Conservation (phyloP, 2,329 filamentous ascomycete species). For the Apiospora koreana region DNA sequence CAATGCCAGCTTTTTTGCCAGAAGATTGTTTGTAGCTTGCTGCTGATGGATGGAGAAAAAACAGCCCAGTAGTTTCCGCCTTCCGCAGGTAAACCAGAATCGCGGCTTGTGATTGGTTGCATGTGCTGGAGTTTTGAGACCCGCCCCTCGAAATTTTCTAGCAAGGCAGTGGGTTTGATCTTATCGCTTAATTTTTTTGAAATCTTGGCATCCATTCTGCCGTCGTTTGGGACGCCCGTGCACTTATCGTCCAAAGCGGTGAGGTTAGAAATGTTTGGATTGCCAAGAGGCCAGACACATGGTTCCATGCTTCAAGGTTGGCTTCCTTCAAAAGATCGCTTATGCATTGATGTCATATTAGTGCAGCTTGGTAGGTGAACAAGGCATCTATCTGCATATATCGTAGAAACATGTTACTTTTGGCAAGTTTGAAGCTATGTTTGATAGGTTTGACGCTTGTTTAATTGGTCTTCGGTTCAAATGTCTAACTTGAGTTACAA, state of each 20-base stretch:
- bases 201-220: neutral
- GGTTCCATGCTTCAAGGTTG: no score
- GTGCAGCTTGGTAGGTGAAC: no score
- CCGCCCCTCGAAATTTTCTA: conserved; percentile 1
- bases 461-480: neutral
- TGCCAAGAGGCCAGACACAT: neutral
- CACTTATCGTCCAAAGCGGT: neutral
- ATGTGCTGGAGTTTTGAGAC: neutral
- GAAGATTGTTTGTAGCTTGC: conserved; percentile 1
- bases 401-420: neutral
- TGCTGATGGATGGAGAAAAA: conserved; percentile 6
- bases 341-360: neutral
- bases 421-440: neutral
- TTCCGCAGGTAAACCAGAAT: neutral
- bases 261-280: neutral
- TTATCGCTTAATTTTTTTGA: neutral
- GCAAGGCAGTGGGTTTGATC: neutral
- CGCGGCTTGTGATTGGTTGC: neutral
- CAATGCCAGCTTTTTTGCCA: neutral
- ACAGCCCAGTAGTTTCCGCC: conserved; percentile 4
- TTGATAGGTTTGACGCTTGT: neutral
- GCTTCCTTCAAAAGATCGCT: no score
- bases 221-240: neutral
- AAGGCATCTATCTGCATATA: neutral
- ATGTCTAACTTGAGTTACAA: neutral